Conservation (phyloP, 768 basidiomycete genomes). For the Dioszegia aurantiaca region DNA sequence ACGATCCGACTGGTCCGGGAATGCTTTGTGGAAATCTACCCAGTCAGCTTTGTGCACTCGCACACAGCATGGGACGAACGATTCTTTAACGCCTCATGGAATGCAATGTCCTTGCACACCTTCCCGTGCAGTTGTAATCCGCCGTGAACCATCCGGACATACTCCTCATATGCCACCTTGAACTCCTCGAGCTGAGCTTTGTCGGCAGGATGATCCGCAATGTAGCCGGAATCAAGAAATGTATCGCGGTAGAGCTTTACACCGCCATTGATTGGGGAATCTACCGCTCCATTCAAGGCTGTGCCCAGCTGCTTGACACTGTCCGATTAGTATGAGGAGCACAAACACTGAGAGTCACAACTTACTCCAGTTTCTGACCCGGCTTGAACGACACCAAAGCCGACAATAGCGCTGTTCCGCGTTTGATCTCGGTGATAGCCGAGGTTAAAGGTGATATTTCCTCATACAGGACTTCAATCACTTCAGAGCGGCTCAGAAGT, state of each 20-base stretch:
- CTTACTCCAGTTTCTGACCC: slow-evolving; percentile 31
- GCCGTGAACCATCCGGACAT: slow-evolving; percentile 77
- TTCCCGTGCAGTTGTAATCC: slow-evolving; percentile 79
- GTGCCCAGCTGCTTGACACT: slow-evolving; percentile 75
- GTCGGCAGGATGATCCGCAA: slow-evolving; percentile 5
- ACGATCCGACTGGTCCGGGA: slow-evolving; percentile 31
- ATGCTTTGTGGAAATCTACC: slow-evolving; percentile 36
- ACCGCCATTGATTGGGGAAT: slow-evolving; percentile 73
- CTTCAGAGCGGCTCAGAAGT: slow-evolving; percentile 82
- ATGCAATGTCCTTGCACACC: slow-evolving; percentile 85
- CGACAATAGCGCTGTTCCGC: slow-evolving; percentile 60
- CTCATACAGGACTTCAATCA: slow-evolving; percentile 65
- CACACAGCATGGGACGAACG: slow-evolving; percentile 36
- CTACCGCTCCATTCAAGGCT: slow-evolving; percentile 81
- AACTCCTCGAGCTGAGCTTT: not conserved
- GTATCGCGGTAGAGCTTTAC: slow-evolving; percentile 69
- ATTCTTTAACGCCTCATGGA: slow-evolving; percentile 79
- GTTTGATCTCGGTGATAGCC: slow-evolving; percentile 75
- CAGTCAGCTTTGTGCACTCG: not conserved
- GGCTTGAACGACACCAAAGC: slow-evolving; percentile 16
- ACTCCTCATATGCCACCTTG: slow-evolving; percentile 53
- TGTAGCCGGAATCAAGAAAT: slow-evolving; percentile 4
- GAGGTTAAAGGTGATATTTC: slow-evolving; percentile 83
- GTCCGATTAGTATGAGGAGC: not conserved
- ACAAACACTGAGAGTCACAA: not conserved